Evolutionary conservation across 1,284 basidiomycete species (phyloP).

Genomic region (Caloboletus firmus): DNA sequence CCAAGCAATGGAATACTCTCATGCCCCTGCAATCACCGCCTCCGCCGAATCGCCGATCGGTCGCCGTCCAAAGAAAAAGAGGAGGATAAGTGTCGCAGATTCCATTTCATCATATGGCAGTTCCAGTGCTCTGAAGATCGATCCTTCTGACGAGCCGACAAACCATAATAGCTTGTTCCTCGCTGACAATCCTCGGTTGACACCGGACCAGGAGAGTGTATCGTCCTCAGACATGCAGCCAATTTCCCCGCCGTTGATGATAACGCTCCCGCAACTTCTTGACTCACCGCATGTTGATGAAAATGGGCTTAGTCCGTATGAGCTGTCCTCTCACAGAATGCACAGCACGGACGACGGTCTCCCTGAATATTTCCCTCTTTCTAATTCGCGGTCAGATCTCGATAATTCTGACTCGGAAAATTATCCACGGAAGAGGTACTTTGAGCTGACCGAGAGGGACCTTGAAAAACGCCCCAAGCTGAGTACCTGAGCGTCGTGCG

Average conservation of each 20-base stretch:
- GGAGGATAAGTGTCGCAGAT: slow-evolving; percentile 38
- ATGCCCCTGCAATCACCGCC: slow-evolving; percentile 35
- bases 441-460: slow-evolving; percentile 22
- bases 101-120: slow-evolving; percentile 37
- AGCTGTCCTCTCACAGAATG: slow-evolving; percentile 27
- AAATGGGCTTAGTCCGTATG: slow-evolving; percentile 29
- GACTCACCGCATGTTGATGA: slow-evolving; percentile 26
- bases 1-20: slow-evolving; percentile 46
- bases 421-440: slow-evolving; percentile 28
- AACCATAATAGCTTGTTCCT: slow-evolving; percentile 22
- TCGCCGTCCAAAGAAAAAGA: slow-evolving; percentile 37
- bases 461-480: slow-evolving; percentile 31
- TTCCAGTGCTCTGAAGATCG: slow-evolving; percentile 27
- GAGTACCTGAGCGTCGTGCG: slow-evolving; percentile 25
- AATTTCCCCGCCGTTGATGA: slow-evolving; percentile 33
- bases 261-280: slow-evolving; percentile 33
- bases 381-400: slow-evolving; percentile 42
- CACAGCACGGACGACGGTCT: slow-evolving; percentile 28
- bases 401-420: slow-evolving; percentile 31
- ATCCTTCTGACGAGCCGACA: slow-evolving; percentile 26
- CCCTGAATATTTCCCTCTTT: slow-evolving; percentile 42
- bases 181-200: slow-evolving; percentile 34
- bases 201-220: slow-evolving; percentile 37
- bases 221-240: slow-evolving; percentile 38
- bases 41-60: slow-evolving; percentile 29